These are phyloP conservation scores for Clonostachys solani DNA, from an alignment of 2,329 filamentous ascomycete genomes.

Conservation along the genomic window DNA sequence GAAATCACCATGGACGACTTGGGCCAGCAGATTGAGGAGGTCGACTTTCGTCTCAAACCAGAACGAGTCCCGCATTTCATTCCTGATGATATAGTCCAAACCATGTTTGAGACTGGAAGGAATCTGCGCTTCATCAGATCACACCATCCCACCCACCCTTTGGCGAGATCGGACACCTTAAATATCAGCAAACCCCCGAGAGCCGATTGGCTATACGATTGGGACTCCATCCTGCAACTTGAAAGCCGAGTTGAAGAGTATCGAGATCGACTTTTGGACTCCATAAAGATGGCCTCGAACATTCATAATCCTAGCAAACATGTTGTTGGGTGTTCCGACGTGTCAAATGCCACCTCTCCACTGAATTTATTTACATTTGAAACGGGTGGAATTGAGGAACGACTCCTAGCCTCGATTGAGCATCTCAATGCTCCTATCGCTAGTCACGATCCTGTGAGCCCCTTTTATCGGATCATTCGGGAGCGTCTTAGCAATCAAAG, in stretches of 20 bases:
- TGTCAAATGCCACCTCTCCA: too few species aligned
- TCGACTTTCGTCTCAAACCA: slow-evolving; percentile 60
- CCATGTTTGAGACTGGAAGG: slow-evolving; percentile 75
- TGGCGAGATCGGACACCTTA: slow-evolving; percentile 50
- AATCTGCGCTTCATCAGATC: slow-evolving; percentile 69
- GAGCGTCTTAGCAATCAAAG: slow-evolving; percentile 26
- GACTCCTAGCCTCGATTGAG: slow-evolving; percentile 45
- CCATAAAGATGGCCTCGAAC: neutral
- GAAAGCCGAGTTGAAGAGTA: slow-evolving; percentile 51
- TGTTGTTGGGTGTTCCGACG: too few species aligned
- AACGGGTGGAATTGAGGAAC: slow-evolving; percentile 38
- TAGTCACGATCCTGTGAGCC: slow-evolving; percentile 19
- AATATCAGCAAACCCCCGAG: slow-evolving; percentile 44
- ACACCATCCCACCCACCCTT: slow-evolving; percentile 67
- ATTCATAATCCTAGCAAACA: too few species aligned
- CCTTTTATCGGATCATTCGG: slow-evolving; percentile 32
- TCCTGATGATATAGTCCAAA: slow-evolving; percentile 60
- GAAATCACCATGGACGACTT: slow-evolving; percentile 53
- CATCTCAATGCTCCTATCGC: slow-evolving; percentile 27
- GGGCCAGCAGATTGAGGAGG: slow-evolving; percentile 50
- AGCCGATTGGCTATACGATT: slow-evolving; percentile 67
- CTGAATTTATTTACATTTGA: slow-evolving; percentile 45
- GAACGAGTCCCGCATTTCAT: slow-evolving; percentile 70
- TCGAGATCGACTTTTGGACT: slow-evolving; percentile 17
- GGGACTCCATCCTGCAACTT: slow-evolving; percentile 63